Evolutionary conservation across 306 rosid genomes (phyloP).

Genomic region (Rosa lucieae): DNA sequence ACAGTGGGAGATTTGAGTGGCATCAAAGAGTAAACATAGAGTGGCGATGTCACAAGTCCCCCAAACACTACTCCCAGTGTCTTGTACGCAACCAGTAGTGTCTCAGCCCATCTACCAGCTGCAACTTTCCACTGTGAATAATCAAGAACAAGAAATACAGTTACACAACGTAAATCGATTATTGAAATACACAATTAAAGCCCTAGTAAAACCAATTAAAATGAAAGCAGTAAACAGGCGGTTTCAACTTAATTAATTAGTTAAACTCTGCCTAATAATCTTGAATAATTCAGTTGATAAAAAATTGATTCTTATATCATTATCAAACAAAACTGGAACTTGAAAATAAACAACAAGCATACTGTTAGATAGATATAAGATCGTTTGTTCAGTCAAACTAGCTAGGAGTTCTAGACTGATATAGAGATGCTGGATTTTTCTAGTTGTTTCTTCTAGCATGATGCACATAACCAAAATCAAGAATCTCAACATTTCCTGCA

Average conservation of each 20-base stretch:
- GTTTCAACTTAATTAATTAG: background rate
- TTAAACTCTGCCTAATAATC: too few species aligned
- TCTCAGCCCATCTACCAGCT: slow-evolving; percentile 25
- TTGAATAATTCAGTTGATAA: too few species aligned
- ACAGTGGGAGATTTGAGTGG: slow-evolving; percentile 63
- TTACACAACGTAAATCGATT: too few species aligned
- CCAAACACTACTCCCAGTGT: slow-evolving; percentile 79
- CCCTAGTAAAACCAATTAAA: background rate
- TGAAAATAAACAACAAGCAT: background rate
- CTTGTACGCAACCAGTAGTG: slow-evolving; percentile 55
- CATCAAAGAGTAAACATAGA: slow-evolving; percentile 79
- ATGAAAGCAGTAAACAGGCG: background rate
- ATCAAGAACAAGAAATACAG: too few species aligned
- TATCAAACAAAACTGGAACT: background rate
- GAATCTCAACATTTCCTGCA: too few species aligned
- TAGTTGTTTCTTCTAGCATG: background rate
- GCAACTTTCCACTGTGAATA: slow-evolving; percentile 22
- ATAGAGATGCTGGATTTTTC: background rate
- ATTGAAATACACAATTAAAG: too few species aligned
- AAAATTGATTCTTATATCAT: too few species aligned
- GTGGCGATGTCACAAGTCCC: slow-evolving; percentile 74
- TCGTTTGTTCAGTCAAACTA: too few species aligned
- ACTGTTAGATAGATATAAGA: background rate
- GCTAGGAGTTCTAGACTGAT: background rate
- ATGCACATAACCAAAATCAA: too few species aligned